phyloP scores from a whole-genome alignment of 768 basidiomycete genomes.

The Kwoniella europaea region DNA sequence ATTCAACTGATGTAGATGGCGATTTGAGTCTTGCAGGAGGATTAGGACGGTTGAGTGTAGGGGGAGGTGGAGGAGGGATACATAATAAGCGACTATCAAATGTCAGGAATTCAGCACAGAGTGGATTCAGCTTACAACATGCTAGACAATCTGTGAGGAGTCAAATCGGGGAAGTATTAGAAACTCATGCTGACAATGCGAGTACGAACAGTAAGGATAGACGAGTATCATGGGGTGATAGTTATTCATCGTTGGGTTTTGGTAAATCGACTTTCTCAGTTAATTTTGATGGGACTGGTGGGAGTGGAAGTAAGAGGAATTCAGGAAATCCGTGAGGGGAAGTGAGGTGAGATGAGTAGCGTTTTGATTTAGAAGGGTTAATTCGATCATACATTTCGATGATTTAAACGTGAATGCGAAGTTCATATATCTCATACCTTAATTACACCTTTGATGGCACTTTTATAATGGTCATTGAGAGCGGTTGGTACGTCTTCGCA shows the following conservation, averaged over 20 bases:
- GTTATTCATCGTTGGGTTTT: slow-evolving; percentile 3
- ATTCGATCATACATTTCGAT: too few species aligned
- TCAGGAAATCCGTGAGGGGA: not conserved
- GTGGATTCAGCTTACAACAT: slow-evolving; percentile 7
- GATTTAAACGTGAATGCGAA: too few species aligned
- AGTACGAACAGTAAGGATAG: not conserved
- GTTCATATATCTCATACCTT: not conserved
- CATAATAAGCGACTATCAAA: not conserved
- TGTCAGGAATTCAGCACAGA: not conserved
- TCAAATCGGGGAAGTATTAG: slow-evolving; percentile 1
- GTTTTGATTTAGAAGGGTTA: too few species aligned
- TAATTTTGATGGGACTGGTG: slow-evolving; percentile 3
- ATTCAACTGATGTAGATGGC: not conserved
- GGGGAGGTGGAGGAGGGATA: not conserved
- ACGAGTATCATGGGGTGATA: not conserved
- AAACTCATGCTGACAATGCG: not conserved
- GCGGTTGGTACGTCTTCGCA: too few species aligned
- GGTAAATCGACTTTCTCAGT: not conserved
- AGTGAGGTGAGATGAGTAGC: too few species aligned
- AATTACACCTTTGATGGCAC: not conserved
- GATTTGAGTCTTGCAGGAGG: not conserved
- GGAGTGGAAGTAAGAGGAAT: not conserved
- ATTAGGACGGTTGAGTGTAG: too few species aligned
- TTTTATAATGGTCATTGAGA: too few species aligned
- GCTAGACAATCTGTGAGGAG: not conserved